These are phyloP conservation scores for Cardiospermum halicacabum DNA, from an alignment of 345 rosid species.

Conservation along the genomic window DNA sequence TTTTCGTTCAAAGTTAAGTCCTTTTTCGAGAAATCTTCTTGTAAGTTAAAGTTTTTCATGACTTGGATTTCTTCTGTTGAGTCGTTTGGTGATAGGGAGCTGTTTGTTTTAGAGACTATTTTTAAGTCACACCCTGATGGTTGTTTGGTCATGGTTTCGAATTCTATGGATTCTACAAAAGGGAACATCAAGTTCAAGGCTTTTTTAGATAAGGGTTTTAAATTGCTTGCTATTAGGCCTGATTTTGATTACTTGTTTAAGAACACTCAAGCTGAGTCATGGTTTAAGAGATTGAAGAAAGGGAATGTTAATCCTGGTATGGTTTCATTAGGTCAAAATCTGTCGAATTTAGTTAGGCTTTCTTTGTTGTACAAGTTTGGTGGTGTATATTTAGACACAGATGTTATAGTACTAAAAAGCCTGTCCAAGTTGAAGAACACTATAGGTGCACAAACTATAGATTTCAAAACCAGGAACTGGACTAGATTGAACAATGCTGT, in stretches of 20 bases:
- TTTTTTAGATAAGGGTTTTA: conserved; percentile 45
- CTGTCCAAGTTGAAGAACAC: conserved; percentile 47
- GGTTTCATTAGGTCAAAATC: conserved; percentile 81
- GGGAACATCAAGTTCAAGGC: conserved; percentile 50
- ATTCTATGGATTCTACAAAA: conserved; percentile 52
- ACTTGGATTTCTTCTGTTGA: conserved; percentile 78
- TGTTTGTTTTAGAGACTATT: conserved; percentile 54
- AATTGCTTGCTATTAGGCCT: conserved; percentile 47
- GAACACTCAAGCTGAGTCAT: conserved; percentile 54
- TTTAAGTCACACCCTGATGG: conserved; percentile 58
- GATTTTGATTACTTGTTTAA: conserved; percentile 60
- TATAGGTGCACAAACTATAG: conserved; percentile 75
- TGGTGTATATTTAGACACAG: conserved; percentile 78
- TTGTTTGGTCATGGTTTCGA: conserved; percentile 70
- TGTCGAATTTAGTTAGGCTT: conserved; percentile 76
- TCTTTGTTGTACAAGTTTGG: conserved; percentile 77
- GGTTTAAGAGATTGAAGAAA: conserved; percentile 52
- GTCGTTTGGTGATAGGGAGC: conserved; percentile 60
- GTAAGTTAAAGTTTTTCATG: conserved; percentile 77
- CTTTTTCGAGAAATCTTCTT: conserved; percentile 45
- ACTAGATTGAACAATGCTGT: conserved; percentile 85
- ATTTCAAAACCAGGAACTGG: conserved; percentile 59
- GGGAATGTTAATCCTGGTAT: conserved; percentile 69
- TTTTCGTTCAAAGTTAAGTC: conserved; percentile 40
- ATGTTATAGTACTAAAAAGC: conserved; percentile 51